Percentiles rank a stretch among this genome's conserved stretches.
Evolutionary conservation across 73 alveolate genomes (phyloP).

Genomic region (Paramecium biaurelia): DNA sequence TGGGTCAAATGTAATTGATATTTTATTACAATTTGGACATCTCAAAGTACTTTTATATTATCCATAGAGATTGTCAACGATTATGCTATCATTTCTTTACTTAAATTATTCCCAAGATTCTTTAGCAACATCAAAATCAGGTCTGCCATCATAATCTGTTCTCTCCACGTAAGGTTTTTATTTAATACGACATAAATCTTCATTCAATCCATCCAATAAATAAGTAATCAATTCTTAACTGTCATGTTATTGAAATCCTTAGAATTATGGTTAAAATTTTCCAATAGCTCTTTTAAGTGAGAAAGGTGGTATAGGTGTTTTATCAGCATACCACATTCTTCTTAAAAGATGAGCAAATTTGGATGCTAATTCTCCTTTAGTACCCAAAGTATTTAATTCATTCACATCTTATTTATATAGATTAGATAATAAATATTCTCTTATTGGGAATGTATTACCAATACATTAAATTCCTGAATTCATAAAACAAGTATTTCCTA

Average conservation of each 20-base stretch:
- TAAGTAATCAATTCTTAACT: conserved; percentile 92
- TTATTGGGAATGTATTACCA: conserved; percentile 84
- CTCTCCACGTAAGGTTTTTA: conserved; percentile 86
- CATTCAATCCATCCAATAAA: conserved; percentile 97
- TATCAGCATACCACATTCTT: conserved; percentile 65
- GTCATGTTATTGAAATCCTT: conserved; percentile 90
- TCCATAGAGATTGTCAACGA: conserved; percentile 92
- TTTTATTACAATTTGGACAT: conserved; percentile 86
- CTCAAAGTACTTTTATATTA: conserved; percentile 84
- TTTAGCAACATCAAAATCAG: conserved; percentile 88
- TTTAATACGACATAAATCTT: conserved; percentile 91
- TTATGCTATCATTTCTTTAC: conserved; percentile 90
- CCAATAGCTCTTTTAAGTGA: conserved; percentile 71
- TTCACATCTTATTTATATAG: conserved; percentile 78
- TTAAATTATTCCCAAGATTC: conserved; percentile 88
- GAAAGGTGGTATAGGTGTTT: conserved; percentile 67
- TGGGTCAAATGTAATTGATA: conserved; percentile 93
- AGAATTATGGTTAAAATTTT: conserved; percentile 67
- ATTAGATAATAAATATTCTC: conserved; percentile 77
- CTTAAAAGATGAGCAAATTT: conserved; percentile 75
- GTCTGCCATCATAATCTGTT: conserved; percentile 70
- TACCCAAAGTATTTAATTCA: conserved; percentile 85
- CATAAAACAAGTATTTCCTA: conserved; percentile 99
- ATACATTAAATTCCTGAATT: conserved; percentile 97
- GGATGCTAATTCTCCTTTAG: conserved; percentile 79